Base-by-base conservation (phyloP, 768 basidiomycete genomes). In the Pholiota molesta region DNA sequence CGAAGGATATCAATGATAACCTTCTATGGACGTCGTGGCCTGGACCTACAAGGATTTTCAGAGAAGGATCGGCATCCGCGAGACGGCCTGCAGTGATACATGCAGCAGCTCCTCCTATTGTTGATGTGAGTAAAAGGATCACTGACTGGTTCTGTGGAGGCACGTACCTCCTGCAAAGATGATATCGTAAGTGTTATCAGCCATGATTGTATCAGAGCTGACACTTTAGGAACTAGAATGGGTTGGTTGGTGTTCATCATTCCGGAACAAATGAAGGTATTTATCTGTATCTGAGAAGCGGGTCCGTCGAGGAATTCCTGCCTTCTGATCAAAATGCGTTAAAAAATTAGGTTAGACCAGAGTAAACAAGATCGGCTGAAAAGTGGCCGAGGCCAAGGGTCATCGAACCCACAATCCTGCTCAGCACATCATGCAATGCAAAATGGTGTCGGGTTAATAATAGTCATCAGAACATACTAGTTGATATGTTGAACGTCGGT, bases 31-130 rank as follows among this genome's bases (percentile, higher is more conserved):
- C n/a, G 9, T 31, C 28, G 11, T 26, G 13, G 23, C 47, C 13
- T 16, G 14, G 6, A 66, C 75, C 55, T 64, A 80, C 81, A 13
- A 90, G 81, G 52, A 90, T 86, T 65, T 77, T 84, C 54, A 90
- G 70, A 3, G 73, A 69, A 0, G 86, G 81, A 44, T 87, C 81
- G 0, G 85, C 83, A 0, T 77, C 78, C 0, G 82, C 77, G 3
- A 91, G 78, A 35, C 87, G 81, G 0, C 82, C 79, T 10, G 85
- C 88, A 17, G 79, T 70, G 9, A 90, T 74, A 64, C 87, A 87
- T 5, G 81, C 85, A n/a, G 80, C 62, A 4, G 85, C 77, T 33
- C 88, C 88, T 39, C 83, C 81, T 83, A 57, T 51, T 5, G 39
- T 21, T 17, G 42, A 33, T 3, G n/a, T 11, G 31, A 58, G 21